Base-by-base conservation (phyloP, 352 stramenopile genomes). In the Phytophthora pini region DNA sequence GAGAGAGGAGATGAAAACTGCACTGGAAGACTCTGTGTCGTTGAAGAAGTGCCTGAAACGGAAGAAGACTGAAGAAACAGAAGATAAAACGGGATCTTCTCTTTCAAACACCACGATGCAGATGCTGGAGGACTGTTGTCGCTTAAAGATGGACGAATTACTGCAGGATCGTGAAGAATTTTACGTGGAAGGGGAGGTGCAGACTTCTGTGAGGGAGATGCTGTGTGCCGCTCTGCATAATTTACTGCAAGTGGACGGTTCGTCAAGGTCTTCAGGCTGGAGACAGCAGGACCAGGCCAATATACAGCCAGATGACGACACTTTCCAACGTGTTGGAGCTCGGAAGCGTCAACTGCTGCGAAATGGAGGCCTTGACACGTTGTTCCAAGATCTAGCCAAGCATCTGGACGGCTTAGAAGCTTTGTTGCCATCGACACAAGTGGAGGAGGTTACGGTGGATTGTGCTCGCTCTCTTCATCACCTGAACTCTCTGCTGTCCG, bases 41-140 rank as follows among this genome's bases (percentile, higher is more conserved):
- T 13, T 71, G 45, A 81, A 65, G 32, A 84, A 82, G 40, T 88
- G 74, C 36, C 64, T 92, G 46, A 92, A 85, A 51, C 61, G 81
- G 31, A 92, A 89, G 12, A 51, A 61, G 13, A 27, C n/a, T 20
- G 41, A n/a, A 50, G 50, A 10, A 27, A 38, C 27, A n/a, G 29
- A 27, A 27, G 7, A 27, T 50, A 20, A 57, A 12, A 17, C 13
- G 6, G 20, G 20, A 0, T 38, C 20, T 27, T 29, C 5, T 5
- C 20, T 55, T 1, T 22, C 15, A 32, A 40, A 4, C 13, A 56
- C 36, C 2, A 51, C 56, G 24, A 57, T 36, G 15, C 13, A 61
- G 20, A 17, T 58, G 27, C 29, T 50, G 44, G 55, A 61, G 24
- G 55, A 61, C 9, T 45, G 43, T 4, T 61, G 31, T 57, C 32